Conservation (phyloP, 2,329 filamentous ascomycete species). For the Ceratocystis colombiana region DNA sequence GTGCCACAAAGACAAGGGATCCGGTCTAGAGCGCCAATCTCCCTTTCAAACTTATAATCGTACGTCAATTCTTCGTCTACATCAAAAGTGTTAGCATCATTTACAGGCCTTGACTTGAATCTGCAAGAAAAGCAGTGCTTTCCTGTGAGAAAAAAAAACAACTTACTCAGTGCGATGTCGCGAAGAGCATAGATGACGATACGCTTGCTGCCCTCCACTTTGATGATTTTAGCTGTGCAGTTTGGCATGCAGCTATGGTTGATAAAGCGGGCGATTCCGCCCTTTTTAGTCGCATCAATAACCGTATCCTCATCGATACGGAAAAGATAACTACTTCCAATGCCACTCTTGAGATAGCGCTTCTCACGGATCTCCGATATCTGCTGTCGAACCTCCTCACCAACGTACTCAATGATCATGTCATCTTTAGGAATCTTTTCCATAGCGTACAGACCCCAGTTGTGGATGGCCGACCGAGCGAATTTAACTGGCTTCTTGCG, state of each 20-base stretch:
- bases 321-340: constrained; percentile 95
- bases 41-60: constrained; percentile 99
- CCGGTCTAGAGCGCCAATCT: constrained; percentile 86
- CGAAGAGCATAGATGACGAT: constrained; percentile 98
- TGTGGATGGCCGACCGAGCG: constrained; percentile 93
- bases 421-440: constrained; percentile 95
- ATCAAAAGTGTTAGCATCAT: constrained; percentile 26
- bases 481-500: constrained; percentile 99
- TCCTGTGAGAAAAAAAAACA: not conserved
- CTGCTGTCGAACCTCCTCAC: constrained; percentile 91
- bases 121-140: not conserved
- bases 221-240: constrained; percentile 98
- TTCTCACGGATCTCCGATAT: constrained; percentile 94
- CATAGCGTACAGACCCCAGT: constrained; percentile 96
- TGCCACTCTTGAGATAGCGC: constrained; percentile 87
- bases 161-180: constrained; percentile 88
- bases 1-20: constrained; percentile 97
- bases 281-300: constrained; percentile 96
- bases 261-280: constrained; percentile 95
- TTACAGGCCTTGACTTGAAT: not conserved
- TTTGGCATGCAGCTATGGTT: constrained; percentile 98
- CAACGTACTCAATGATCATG: constrained; percentile 99
- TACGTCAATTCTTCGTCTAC: constrained; percentile 97
- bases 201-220: constrained; percentile 92
- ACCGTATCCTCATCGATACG: constrained; percentile 96